A percentile compares a stretch with the other conserved stretches of the same genome.
Conservation (phyloP, 2,329 filamentous ascomycete species). For the Nakataea oryzae region DNA sequence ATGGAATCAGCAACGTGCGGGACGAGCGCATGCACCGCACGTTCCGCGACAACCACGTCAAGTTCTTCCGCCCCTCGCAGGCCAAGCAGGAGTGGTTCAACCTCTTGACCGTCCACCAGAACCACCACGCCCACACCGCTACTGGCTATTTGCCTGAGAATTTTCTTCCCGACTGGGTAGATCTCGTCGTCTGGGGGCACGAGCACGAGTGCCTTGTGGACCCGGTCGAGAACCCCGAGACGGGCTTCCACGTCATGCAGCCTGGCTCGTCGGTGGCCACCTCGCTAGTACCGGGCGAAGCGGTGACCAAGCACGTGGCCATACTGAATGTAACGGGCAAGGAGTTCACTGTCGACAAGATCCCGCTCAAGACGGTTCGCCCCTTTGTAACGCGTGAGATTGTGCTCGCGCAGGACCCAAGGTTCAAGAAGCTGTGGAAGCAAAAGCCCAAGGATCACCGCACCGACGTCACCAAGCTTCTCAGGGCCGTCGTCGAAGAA, state of each 20-base stretch:
- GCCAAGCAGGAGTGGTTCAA: conserved; percentile 94
- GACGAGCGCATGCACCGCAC: conserved; percentile 92
- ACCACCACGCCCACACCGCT: conserved; percentile 83
- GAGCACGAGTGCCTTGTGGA: conserved; percentile 95
- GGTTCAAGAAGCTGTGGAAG: conserved; percentile 67
- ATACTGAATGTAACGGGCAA: conserved; percentile 76
- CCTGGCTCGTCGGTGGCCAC: conserved; percentile 94
- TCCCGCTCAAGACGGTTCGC: conserved; percentile 77
- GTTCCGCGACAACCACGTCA: conserved; percentile 86
- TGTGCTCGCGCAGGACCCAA: conserved; percentile 61
- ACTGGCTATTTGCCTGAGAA: conserved; percentile 93
- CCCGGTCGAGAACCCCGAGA: conserved; percentile 73
- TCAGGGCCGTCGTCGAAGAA: conserved; percentile 71
- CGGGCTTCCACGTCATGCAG: conserved; percentile 91
- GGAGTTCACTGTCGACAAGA: conserved; percentile 68
- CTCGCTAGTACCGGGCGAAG: conserved; percentile 80
- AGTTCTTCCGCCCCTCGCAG: conserved; percentile 75
- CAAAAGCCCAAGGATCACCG: conserved; percentile 64
- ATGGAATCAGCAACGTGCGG: conserved; percentile 89
- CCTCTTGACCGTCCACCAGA: conserved; percentile 88
- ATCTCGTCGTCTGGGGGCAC: conserved; percentile 92
- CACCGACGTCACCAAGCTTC: conserved; percentile 63
- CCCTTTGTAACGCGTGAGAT: conserved; percentile 87
- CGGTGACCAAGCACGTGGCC: conserved; percentile 81
- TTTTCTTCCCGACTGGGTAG: conserved; percentile 82